A percentile compares a stretch with the other conserved stretches of the same genome.
phyloP scores from a whole-genome alignment of 345 rosid species.

The Gossypium raimondii region DNA sequence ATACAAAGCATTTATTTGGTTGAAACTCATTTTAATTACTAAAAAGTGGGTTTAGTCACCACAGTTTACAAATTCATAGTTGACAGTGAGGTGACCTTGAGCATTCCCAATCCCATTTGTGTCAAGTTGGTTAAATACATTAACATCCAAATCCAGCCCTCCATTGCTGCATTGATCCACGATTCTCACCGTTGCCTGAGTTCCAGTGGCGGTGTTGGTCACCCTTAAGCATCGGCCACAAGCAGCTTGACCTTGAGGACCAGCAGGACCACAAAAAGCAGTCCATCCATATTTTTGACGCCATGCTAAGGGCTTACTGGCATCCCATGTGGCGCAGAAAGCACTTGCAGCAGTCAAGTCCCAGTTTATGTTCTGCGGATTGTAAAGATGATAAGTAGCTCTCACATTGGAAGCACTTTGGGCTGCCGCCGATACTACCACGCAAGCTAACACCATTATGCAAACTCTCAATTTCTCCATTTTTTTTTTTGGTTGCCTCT shows the following conservation, averaged over 20 bases:
- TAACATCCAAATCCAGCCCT: neutral
- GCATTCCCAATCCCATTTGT: slow-evolving; percentile 23
- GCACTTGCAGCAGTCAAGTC: slow-evolving; percentile 44
- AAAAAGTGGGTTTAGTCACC: neutral
- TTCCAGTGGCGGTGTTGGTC: slow-evolving; percentile 31
- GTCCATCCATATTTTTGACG: slow-evolving; percentile 62
- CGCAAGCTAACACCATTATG: slow-evolving; percentile 23
- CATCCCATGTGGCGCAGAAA: slow-evolving; percentile 67
- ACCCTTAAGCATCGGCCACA: slow-evolving; percentile 56
- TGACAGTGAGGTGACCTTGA: slow-evolving; percentile 40
- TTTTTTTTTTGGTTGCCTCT: neutral
- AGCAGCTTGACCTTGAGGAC: slow-evolving; percentile 53
- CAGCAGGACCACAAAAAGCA: slow-evolving; percentile 52
- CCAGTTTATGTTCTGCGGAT: slow-evolving; percentile 46
- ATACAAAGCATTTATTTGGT: neutral
- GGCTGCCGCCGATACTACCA: slow-evolving; percentile 26
- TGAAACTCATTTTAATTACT: neutral
- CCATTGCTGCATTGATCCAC: slow-evolving; percentile 43
- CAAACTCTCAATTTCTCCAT: neutral
- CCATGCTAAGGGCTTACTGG: slow-evolving; percentile 50
- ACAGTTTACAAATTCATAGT: slow-evolving; percentile 35
- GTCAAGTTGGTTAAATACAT: neutral
- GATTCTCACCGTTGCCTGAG: slow-evolving; percentile 40
- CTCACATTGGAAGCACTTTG: slow-evolving; percentile 48
- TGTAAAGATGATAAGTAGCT: slow-evolving; percentile 53